A percentile compares a stretch with the other conserved stretches of the same genome.
Evolutionary conservation across 1,284 basidiomycete species (phyloP).

Genomic region (Austroboletus novae-zelandiae): DNA sequence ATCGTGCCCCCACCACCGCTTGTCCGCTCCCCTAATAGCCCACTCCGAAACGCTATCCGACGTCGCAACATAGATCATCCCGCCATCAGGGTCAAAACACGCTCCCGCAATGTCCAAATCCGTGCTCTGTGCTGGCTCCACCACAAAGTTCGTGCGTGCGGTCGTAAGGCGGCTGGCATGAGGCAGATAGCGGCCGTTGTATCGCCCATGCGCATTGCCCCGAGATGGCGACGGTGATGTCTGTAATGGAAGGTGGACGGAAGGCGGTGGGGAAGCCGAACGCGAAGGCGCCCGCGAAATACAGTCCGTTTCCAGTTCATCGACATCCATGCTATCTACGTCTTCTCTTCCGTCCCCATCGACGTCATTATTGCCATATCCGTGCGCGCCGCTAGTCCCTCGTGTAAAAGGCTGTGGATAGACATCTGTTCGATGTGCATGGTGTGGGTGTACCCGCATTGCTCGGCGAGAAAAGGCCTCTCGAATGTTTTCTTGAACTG

Average conservation of each 20-base stretch:
- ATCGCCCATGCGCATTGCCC: conserved; percentile 14
- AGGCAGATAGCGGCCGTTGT: conserved; percentile 18
- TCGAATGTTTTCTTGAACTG: conserved; percentile 59
- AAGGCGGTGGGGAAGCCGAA: conserved; percentile 42
- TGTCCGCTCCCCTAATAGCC: conserved; percentile 57
- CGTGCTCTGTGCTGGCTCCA: conserved; percentile 21
- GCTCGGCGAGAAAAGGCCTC: conserved; percentile 51
- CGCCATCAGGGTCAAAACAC: conserved; percentile 72
- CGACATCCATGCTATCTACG: conserved; percentile 38
- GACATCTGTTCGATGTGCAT: conserved; percentile 22
- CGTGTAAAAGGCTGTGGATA: conserved; percentile 20
- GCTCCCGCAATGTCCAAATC: conserved; percentile 69
- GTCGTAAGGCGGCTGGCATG: conserved; percentile 19
- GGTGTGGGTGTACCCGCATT: conserved; percentile 33
- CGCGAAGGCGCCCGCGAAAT: conserved; percentile 46
- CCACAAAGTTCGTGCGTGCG: conserved; percentile 9
- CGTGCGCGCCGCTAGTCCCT: conserved; percentile 11
- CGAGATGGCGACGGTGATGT: conserved; percentile 22
- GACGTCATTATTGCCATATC: conserved; percentile 21
- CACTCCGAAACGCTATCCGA: conserved; percentile 64
- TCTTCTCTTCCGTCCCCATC: conserved; percentile 23
- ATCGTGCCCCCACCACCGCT: conserved; percentile 55
- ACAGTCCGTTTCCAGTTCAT: conserved; percentile 45
- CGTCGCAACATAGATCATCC: conserved; percentile 66
- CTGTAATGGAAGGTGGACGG: conserved; percentile 26